These are phyloP conservation scores for Trichoderma polysporum DNA, from an alignment of 2,329 filamentous ascomycete genomes.

Conservation along the genomic window DNA sequence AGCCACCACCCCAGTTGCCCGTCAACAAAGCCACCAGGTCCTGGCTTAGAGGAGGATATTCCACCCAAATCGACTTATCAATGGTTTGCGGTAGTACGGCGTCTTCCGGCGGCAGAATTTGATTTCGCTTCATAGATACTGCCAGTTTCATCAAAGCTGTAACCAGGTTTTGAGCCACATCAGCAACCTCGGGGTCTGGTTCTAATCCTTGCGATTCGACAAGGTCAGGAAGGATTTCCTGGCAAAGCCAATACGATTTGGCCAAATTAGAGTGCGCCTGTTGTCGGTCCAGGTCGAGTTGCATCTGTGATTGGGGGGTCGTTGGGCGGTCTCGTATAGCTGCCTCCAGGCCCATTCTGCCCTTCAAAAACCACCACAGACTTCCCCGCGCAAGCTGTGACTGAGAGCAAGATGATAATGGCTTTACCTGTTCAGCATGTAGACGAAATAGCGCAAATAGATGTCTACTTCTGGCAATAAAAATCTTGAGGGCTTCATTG, in stretches of 20 bases:
- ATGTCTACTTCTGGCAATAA: conserved; percentile 68
- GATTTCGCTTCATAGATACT: conserved; percentile 81
- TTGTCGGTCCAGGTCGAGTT: conserved; percentile 57
- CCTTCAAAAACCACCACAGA: conserved; percentile 88
- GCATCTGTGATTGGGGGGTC: conserved; percentile 51
- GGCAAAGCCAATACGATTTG: conserved; percentile 80
- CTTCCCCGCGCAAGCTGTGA: conserved; percentile 70
- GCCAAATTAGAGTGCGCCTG: conserved; percentile 85
- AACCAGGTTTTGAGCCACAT: conserved; percentile 55
- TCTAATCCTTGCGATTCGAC: conserved; percentile 43
- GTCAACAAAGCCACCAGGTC: conserved; percentile 71
- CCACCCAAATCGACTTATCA: conserved; percentile 78
- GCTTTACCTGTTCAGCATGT: conserved; percentile 71
- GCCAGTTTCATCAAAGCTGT: conserved; percentile 71
- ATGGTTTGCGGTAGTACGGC: conserved; percentile 72
- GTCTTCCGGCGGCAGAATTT: conserved; percentile 70
- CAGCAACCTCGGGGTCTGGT: conserved; percentile 49
- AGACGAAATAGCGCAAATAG: conserved; percentile 74
- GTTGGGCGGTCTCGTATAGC: conserved; percentile 64
- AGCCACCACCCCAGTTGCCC: conserved; percentile 54
- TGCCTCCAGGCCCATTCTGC: conserved; percentile 71
- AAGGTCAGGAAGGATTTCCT: conserved; percentile 53
- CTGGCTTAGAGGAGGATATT: conserved; percentile 71
- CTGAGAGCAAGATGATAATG: conserved; percentile 61
- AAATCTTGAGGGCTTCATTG: conserved; percentile 68